Conservation (phyloP, 176 grass and related monocot genomes). For the Oryza punctata region DNA sequence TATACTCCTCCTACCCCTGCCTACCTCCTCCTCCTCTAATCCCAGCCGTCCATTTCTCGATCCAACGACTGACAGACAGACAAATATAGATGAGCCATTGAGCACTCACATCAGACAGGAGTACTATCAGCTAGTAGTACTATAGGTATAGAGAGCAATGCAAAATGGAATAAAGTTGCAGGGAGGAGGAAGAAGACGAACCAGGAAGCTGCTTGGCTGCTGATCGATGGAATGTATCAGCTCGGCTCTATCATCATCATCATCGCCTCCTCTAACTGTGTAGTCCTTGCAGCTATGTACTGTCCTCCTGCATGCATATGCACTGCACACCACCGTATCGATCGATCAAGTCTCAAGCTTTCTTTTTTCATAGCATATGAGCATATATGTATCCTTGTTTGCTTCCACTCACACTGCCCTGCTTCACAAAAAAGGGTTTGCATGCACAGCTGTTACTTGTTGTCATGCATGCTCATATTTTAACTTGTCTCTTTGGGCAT, state of each 20-base stretch:
- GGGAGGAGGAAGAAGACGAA: constrained; percentile 24
- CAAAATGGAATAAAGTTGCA: constrained; percentile 85
- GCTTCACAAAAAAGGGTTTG: background rate
- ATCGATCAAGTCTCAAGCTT: background rate
- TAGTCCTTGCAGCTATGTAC: background rate
- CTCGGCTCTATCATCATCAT: constrained; percentile 31
- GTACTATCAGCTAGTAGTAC: constrained; percentile 26
- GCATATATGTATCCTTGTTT: background rate
- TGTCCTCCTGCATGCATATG: background rate
- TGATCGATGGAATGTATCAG: constrained; percentile 72
- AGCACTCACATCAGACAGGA: constrained; percentile 76
- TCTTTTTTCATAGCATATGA: background rate
- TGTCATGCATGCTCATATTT: background rate
- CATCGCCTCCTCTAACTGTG: background rate
- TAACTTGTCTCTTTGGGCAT: background rate
- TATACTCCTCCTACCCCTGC: background rate
- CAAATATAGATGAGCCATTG: constrained; percentile 25
- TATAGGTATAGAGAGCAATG: constrained; percentile 43
- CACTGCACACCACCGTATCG: constrained; percentile 28
- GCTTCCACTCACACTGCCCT: constrained; percentile 8
- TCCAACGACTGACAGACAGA: constrained; percentile 1
- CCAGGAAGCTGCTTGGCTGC: background rate
- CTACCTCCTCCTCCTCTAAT: background rate
- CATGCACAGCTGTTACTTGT: background rate
- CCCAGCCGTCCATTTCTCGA: background rate